Conservation (phyloP, 768 basidiomycete genomes). For the Goffeauzyma gilvescens region DNA sequence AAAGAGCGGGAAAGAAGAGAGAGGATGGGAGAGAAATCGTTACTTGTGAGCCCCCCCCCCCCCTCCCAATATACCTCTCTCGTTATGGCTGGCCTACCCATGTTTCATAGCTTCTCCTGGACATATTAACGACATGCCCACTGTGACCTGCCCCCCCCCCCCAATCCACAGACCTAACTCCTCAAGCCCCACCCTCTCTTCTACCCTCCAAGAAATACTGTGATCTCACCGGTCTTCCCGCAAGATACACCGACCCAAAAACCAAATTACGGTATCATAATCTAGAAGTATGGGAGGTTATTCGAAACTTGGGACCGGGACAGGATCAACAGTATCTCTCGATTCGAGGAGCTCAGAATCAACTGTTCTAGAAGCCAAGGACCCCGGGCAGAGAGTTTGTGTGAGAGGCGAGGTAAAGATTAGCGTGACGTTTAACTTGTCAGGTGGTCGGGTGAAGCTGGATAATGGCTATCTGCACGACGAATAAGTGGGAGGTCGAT, state of each 20-base stretch:
- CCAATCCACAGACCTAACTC: constrained; percentile 23
- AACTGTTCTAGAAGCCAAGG: no score
- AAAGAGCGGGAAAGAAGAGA: constrained; percentile 5
- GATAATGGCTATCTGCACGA: no score
- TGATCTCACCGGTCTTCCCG: constrained; percentile 36
- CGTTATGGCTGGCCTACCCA: neutral
- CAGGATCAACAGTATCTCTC: constrained; percentile 30
- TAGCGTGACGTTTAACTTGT: no score
- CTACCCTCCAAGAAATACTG: constrained; percentile 36
- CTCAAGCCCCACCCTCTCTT: constrained; percentile 32
- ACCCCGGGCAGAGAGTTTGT: no score
- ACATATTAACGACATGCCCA: no score
- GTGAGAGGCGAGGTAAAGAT: no score
- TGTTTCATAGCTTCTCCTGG: neutral
- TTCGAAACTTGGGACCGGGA: constrained; percentile 29
- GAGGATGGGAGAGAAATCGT: constrained; percentile 21
- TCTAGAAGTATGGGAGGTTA: constrained; percentile 33
- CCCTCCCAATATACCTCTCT: neutral
- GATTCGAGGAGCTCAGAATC: constrained; percentile 20
- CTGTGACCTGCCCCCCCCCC: neutral
- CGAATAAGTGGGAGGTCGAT: no score
- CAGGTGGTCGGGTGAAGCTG: no score
- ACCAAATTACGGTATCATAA: constrained; percentile 33
- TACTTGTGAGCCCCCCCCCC: constrained; percentile 19
- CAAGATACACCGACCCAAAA: constrained; percentile 32